Conservation (phyloP, 768 basidiomycete genomes). For the Boletus patriciae region DNA sequence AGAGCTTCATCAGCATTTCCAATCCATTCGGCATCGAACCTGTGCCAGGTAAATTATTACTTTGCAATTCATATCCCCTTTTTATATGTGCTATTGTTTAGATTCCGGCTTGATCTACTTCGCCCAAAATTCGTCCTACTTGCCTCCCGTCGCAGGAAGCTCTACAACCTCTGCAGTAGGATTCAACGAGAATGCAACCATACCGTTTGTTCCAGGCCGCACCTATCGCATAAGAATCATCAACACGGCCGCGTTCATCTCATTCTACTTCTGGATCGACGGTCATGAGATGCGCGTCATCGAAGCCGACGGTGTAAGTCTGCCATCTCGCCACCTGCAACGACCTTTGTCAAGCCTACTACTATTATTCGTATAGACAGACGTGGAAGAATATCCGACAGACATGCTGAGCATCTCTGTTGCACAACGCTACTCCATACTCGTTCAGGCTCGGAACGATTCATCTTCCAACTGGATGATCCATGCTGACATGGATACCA, state of each 20-base stretch:
- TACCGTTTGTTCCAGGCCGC: slow-evolving; percentile 81
- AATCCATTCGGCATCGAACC: slow-evolving; percentile 89
- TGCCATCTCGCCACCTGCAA: background rate
- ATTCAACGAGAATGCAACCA: slow-evolving; percentile 83
- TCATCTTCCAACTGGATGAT: slow-evolving; percentile 83
- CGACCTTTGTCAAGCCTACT: background rate
- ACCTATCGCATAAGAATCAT: slow-evolving; percentile 88
- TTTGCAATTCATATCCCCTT: background rate
- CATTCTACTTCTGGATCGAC: slow-evolving; percentile 87
- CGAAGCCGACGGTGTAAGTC: slow-evolving; percentile 77
- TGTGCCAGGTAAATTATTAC: slow-evolving; percentile 61
- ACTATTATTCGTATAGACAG: slow-evolving; percentile 48
- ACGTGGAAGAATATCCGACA: slow-evolving; percentile 70
- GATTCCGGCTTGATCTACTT: slow-evolving; percentile 85
- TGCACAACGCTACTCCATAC: slow-evolving; percentile 91
- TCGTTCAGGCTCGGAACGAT: slow-evolving; percentile 89
- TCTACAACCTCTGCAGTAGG: slow-evolving; percentile 58
- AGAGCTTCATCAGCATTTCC: slow-evolving; percentile 64
- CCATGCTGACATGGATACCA: slow-evolving; percentile 86
- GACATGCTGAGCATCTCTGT: slow-evolving; percentile 75
- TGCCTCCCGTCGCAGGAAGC: slow-evolving; percentile 55
- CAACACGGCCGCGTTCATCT: slow-evolving; percentile 74
- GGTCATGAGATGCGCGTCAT: slow-evolving; percentile 84
- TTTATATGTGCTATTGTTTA: slow-evolving; percentile 28
- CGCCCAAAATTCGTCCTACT: slow-evolving; percentile 69